Conservation (phyloP, 1,284 basidiomycete species). For the Erythrobasidium hasegawianum region DNA sequence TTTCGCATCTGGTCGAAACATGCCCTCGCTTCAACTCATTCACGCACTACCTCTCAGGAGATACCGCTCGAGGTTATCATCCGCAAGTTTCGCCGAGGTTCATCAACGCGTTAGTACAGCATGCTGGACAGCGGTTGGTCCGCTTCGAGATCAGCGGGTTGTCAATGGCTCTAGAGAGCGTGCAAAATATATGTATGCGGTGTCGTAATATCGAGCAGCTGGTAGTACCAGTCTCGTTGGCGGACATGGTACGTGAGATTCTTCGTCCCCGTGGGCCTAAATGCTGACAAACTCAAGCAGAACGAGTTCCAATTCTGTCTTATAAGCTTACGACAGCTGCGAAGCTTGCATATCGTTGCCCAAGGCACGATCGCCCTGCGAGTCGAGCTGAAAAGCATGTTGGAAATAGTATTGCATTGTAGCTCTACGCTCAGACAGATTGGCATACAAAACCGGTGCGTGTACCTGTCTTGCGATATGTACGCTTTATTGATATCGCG, state of each 20-base stretch:
- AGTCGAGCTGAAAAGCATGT: conserved; percentile 11
- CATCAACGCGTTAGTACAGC: conserved; percentile 8
- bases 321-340: not conserved
- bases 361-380: not conserved
- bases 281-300: not conserved
- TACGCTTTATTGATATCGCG: too few relatives aligned
- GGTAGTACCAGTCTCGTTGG: conserved; percentile 6
- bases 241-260: conserved; percentile 8
- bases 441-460: conserved; percentile 21
- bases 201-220: conserved; percentile 12
- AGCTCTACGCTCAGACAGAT: conserved; percentile 16
- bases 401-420: conserved; percentile 21
- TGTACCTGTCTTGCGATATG: too few relatives aligned
- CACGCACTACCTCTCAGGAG: conserved; percentile 30
- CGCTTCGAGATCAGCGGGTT: conserved; percentile 24
- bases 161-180: not conserved
- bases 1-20: not conserved
- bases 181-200: conserved; percentile 14
- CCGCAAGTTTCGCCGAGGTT: conserved; percentile 12
- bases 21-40: conserved; percentile 13
- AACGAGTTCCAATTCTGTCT: conserved; percentile 23
- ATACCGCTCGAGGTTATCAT: conserved; percentile 13
- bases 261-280: too few relatives aligned
- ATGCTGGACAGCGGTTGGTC: not conserved
- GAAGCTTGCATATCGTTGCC: conserved; percentile 21